Conservation (phyloP, 169 alveolate genomes). For the Plasmodium fragile region DNA sequence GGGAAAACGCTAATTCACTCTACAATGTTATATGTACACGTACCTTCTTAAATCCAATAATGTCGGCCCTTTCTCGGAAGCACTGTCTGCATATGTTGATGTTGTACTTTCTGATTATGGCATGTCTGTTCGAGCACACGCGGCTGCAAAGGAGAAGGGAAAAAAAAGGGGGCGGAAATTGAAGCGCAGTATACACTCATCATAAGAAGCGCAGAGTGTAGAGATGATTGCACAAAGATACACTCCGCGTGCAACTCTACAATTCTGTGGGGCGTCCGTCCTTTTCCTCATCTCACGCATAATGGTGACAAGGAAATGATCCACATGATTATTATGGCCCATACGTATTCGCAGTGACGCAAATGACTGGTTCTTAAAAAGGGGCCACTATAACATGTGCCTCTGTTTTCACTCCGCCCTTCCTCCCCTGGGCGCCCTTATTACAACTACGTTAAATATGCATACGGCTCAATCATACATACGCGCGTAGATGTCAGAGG, state of each 20-base stretch:
- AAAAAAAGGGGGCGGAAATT: background rate
- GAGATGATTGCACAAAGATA: background rate
- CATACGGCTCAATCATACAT: background rate
- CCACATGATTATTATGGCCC: background rate
- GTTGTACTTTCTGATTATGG: constrained; percentile 98
- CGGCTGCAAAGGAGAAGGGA: constrained; percentile 90
- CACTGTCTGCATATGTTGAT: constrained; percentile 98
- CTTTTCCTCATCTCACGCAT: background rate
- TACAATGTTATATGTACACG: background rate
- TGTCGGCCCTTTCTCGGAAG: constrained; percentile 98
- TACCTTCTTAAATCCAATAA: constrained; percentile 96
- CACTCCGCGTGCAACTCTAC: background rate
- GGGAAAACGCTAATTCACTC: background rate
- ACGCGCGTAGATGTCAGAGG: background rate
- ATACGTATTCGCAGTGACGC: background rate
- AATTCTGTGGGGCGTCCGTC: background rate
- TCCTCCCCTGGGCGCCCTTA: background rate
- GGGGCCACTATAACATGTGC: background rate
- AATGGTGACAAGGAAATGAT: background rate
- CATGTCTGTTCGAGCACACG: constrained; percentile 97
- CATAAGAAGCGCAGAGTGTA: background rate
- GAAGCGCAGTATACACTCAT: background rate
- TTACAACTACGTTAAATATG: background rate
- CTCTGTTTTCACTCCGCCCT: background rate
- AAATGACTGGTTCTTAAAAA: background rate